These are phyloP conservation scores for Fusarium torulosum DNA, from an alignment of 2,329 filamentous ascomycete genomes.

Conservation along the genomic window DNA sequence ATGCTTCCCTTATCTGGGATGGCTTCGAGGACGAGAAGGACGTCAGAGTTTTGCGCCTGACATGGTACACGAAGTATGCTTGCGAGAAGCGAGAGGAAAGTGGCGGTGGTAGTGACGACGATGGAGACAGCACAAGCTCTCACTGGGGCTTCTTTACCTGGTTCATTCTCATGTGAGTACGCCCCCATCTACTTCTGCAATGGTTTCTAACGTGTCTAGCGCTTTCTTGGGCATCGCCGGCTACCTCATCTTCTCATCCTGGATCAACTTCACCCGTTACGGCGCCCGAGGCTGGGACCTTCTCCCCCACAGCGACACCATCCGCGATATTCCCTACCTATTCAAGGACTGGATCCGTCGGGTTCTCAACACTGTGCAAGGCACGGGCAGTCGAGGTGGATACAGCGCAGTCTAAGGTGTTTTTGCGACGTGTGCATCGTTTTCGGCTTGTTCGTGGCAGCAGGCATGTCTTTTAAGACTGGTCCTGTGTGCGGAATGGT, in stretches of 20 bases:
- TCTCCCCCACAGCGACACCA: conserved; percentile 89
- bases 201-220: conserved; percentile 61
- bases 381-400: conserved; percentile 84
- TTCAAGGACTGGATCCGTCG: conserved; percentile 87
- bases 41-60: conserved; percentile 74
- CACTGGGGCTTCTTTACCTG: conserved; percentile 98
- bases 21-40: conserved; percentile 75
- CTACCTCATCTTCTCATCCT: conserved; percentile 97
- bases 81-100: conserved; percentile 72
- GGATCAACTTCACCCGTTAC: conserved; percentile 98
- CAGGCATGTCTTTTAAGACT: not conserved
- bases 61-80: conserved; percentile 89
- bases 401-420: conserved; percentile 86
- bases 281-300: conserved; percentile 96
- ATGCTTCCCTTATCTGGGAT: conserved; percentile 79
- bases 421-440: not conserved
- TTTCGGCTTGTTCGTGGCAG: conserved; percentile 9
- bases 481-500: conserved; percentile 12
- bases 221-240: conserved; percentile 86
- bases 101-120: conserved; percentile 52
- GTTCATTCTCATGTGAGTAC: conserved; percentile 89
- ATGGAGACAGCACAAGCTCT: conserved; percentile 61
- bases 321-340: conserved; percentile 92
- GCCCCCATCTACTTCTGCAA: no score
- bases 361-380: conserved; percentile 86